Evolutionary conservation across 306 rosid species (phyloP).

Genomic region (Astragalus membranaceus): DNA sequence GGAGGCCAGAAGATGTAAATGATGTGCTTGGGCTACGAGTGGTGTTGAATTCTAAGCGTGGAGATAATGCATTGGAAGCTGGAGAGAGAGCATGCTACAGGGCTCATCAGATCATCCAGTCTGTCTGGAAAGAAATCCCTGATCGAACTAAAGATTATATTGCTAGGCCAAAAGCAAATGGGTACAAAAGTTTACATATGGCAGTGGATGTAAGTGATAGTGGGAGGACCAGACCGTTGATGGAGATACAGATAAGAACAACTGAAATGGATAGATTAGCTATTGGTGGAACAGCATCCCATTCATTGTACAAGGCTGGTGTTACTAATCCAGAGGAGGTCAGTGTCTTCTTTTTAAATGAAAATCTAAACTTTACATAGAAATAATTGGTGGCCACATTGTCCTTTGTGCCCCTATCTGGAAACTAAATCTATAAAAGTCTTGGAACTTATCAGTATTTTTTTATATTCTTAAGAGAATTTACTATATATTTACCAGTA

Average conservation of each 20-base stretch:
- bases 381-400: not conserved
- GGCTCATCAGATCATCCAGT: constrained; percentile 43
- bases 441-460: not conserved
- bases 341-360: constrained; percentile 17
- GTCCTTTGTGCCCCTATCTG: not conserved
- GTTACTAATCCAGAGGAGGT: constrained; percentile 87
- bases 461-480: not conserved
- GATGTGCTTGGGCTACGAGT: constrained; percentile 82
- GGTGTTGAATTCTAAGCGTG: constrained; percentile 52
- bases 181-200: constrained; percentile 86
- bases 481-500: not conserved
- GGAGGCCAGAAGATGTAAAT: constrained; percentile 72
- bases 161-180: constrained; percentile 76
- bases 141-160: constrained; percentile 75
- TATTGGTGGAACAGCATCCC: constrained; percentile 82
- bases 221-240: constrained; percentile 53
- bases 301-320: constrained; percentile 90
- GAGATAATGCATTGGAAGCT: constrained; percentile 28
- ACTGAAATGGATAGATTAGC: constrained; percentile 75
- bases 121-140: constrained; percentile 80
- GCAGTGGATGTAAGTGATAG: constrained; percentile 75
- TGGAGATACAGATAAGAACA: constrained; percentile 95
- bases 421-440: not conserved
- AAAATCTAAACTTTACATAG: not conserved
- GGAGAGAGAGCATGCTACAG: constrained; percentile 86